A percentile compares a stretch with the other conserved stretches of the same genome.
These are phyloP conservation scores for Nematocida homosporus DNA, from an alignment of 371 early-diverging fungal genomes.

Conservation along the genomic window DNA sequence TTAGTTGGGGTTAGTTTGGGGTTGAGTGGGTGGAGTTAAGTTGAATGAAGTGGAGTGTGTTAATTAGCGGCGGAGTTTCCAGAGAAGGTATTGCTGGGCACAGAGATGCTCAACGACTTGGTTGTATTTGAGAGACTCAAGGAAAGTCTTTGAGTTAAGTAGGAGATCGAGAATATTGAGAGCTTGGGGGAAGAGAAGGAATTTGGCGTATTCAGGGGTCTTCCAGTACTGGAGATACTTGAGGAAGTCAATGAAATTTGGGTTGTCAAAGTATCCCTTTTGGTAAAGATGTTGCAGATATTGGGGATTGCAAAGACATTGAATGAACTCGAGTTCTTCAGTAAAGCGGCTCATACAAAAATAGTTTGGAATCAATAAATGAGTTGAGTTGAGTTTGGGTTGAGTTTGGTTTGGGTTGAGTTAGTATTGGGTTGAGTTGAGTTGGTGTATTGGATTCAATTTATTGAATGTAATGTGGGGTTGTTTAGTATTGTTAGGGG, in stretches of 20 bases:
- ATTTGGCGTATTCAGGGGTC: constrained; percentile 55
- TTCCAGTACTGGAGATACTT: constrained; percentile 65
- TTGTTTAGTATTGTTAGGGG: neutral
- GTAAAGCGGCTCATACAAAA: constrained; percentile 57
- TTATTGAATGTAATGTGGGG: neutral
- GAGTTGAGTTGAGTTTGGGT: neutral
- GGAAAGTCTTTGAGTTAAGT: constrained; percentile 49
- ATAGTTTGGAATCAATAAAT: constrained; percentile 1
- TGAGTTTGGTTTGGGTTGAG: too few relatives aligned
- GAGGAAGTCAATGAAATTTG: constrained; percentile 62
- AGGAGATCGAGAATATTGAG: constrained; percentile 63
- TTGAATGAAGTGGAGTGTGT: neutral
- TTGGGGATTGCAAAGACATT: constrained; percentile 68
- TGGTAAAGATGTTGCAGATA: constrained; percentile 65
- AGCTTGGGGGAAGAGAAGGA: constrained; percentile 66
- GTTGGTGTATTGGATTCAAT: neutral
- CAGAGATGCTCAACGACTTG: constrained; percentile 50
- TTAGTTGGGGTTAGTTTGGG: neutral
- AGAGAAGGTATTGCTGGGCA: constrained; percentile 43
- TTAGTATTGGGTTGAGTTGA: too few relatives aligned
- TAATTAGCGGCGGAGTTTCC: constrained; percentile 45
- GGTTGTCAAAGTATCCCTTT: constrained; percentile 61
- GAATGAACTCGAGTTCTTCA: constrained; percentile 68
- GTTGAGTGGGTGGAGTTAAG: too few relatives aligned
- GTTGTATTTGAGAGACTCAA: constrained; percentile 52